Evolutionary conservation across 257 asterid genomes (phyloP), one percentile per base, ranked within the genome.

Genomic region (Rehmannia glutinosa): DNA sequence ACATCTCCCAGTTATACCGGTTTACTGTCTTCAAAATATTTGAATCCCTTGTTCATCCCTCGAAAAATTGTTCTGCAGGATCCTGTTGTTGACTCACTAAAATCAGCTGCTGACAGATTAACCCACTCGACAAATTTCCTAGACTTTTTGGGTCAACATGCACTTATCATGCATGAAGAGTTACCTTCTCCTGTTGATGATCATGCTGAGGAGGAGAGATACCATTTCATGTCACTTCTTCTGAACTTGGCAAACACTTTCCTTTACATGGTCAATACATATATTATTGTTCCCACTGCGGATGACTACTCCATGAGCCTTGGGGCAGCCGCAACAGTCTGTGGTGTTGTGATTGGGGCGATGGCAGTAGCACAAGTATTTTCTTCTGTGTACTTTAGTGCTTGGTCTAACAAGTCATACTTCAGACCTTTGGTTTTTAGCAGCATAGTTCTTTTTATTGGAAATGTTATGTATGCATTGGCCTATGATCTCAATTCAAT

Each of bases 321-420:
- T 71, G 96, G 97, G 46, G 99, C 99, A 45, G 95, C 97, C 27
- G 85, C 99, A 60, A 94, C 99, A n/a, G 99, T 94, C 47, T 94
- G 99, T 75, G 99, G 99, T 49, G 72, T 94, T 35, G 96, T 94
- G 32, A 94, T 94, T 62, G 99, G 99, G 66, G 75, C 99, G 54
- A 94, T 94, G 99, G 99, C 99, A 45, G 91, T 94, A 19, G 99
- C 99, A 42, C 99, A 94, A 71, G 73, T 94, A 72, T 94, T 94
- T 77, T 91, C 99, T 49, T 94, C 99, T 7, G 97, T 94, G 76
- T 94, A 94, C 78, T 94, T 94, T 84, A 91, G 99, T 70, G 97
- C 99, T 66, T 94, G 99, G 99, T 94, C 99, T 35, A 94, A 94
- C 73, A 94, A 76, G 78, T 91, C 97, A 6, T 94, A 94, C 82